Conservation (phyloP, 192 early-diverging fungal genomes). For the Umbelopsis sp. region DNA sequence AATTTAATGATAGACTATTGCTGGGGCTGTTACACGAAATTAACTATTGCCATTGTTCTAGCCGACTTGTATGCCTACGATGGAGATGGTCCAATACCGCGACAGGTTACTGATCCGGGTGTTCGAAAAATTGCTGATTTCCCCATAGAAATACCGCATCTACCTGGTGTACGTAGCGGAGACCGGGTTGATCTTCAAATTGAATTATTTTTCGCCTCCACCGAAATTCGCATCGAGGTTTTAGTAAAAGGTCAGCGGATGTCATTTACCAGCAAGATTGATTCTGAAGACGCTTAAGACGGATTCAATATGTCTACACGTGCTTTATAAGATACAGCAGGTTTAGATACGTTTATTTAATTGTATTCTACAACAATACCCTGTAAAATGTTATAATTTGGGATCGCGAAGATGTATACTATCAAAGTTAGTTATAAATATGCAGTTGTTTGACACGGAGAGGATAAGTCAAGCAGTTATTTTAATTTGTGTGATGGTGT, state of each 20-base stretch:
- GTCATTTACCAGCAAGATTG: constrained; percentile 21
- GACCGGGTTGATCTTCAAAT: constrained; percentile 44
- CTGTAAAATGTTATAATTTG: too few species aligned
- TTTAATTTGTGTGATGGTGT: too few species aligned
- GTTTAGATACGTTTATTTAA: too few species aligned
- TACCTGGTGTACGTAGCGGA: constrained; percentile 36
- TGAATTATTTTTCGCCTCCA: constrained; percentile 25
- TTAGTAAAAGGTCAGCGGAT: constrained; percentile 17
- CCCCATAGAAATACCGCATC: constrained; percentile 42
- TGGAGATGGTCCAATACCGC: constrained; percentile 38
- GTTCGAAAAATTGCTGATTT: constrained; percentile 50
- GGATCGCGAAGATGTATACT: too few species aligned
- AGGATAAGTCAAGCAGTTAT: too few species aligned
- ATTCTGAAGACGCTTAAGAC: neutral
- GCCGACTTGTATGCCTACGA: constrained; percentile 44
- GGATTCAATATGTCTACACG: neutral
- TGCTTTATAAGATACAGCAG: too few species aligned
- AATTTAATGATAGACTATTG: neutral
- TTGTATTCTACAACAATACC: too few species aligned
- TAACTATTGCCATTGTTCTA: neutral
- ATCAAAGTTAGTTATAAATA: too few species aligned
- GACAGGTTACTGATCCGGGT: constrained; percentile 45
- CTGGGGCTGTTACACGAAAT: neutral
- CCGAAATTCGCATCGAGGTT: constrained; percentile 32
- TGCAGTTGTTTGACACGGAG: too few species aligned